These are phyloP conservation scores for Suillus brevipes DNA, from an alignment of 768 basidiomycete genomes.

Conservation along the genomic window DNA sequence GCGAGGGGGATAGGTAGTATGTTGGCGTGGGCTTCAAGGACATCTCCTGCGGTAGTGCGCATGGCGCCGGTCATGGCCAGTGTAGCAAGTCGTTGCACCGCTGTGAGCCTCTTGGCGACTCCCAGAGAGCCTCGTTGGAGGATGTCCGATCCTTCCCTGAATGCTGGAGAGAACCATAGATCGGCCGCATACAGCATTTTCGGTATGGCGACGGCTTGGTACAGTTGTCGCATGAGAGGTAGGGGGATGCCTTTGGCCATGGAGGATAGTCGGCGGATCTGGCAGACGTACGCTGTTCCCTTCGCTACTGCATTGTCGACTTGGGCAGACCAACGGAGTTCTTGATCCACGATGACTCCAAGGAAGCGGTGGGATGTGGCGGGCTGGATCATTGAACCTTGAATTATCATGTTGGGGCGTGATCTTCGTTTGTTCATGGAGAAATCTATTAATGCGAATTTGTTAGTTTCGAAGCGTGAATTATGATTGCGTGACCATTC, in stretches of 20 bases:
- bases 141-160: background rate
- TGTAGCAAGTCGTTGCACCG: background rate
- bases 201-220: background rate
- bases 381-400: too few relatives aligned
- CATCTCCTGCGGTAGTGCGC: background rate
- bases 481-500: too few relatives aligned
- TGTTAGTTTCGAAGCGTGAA: too few relatives aligned
- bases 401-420: too few relatives aligned
- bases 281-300: background rate
- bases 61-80: background rate
- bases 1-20: background rate
- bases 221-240: background rate
- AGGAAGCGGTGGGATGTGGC: background rate
- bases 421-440: too few relatives aligned
- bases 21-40: background rate
- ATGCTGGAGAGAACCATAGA: background rate
- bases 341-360: background rate
- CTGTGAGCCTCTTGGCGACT: background rate
- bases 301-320: background rate
- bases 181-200: background rate
- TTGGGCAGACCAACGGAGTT: background rate
- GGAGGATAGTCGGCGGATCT: background rate
- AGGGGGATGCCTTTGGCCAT: background rate
- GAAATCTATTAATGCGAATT: too few relatives aligned
- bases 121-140: background rate